Evolutionary conservation across 306 rosid species (phyloP).

Genomic region (Abrus pulchellus): DNA sequence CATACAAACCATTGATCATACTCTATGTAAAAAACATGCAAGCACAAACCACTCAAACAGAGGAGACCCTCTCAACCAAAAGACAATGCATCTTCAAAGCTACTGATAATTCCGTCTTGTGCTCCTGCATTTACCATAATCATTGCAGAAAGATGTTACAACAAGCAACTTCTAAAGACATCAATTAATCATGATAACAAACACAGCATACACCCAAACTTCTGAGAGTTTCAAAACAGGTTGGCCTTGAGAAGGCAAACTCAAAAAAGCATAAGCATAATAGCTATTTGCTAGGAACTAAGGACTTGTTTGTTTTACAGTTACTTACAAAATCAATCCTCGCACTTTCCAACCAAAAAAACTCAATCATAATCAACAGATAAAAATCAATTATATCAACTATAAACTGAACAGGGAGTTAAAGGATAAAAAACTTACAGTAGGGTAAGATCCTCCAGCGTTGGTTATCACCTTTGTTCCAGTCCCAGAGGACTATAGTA

Average conservation of each 20-base stretch:
- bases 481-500: conserved; percentile 72
- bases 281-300: not conserved
- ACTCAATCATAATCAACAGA: no score
- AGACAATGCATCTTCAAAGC: conserved; percentile 37
- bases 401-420: no score
- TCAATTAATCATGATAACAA: not conserved
- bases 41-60: conserved; percentile 41
- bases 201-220: conserved; percentile 8
- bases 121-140: conserved; percentile 54
- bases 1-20: conserved; percentile 42
- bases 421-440: conserved; percentile 62
- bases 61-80: conserved; percentile 35
- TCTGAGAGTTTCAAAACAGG: not conserved
- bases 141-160: not conserved
- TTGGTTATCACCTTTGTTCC: conserved; percentile 90
- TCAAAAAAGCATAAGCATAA: not conserved
- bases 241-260: conserved; percentile 21
- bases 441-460: conserved; percentile 74
- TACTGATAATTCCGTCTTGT: conserved; percentile 8
- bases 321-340: not conserved
- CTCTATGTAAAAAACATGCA: conserved; percentile 3
- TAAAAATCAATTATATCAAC: no score
- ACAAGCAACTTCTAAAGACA: not conserved
- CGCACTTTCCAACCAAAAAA: no score
- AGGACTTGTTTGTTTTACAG: not conserved